Percentiles rank a stretch among this genome's conserved stretches.
phyloP scores from a whole-genome alignment of 345 rosid species.

The Citrus trifoliata region DNA sequence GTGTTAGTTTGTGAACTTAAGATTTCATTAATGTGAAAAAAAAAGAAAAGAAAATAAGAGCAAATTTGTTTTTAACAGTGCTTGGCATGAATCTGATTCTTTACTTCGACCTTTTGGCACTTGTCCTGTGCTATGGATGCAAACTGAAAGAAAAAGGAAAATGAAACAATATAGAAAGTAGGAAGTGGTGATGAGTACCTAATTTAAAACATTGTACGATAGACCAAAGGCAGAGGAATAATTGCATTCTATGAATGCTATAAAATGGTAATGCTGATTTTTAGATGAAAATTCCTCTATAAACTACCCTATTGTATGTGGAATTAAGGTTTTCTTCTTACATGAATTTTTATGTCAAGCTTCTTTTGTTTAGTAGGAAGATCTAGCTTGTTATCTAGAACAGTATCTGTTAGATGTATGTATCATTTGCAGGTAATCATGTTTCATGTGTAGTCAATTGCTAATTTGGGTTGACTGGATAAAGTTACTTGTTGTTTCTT shows the following conservation, averaged over 20 bases:
- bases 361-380: background rate
- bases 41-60: background rate
- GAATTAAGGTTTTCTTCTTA: background rate
- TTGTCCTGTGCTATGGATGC: background rate
- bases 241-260: background rate
- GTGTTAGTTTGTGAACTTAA: background rate
- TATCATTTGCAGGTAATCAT: background rate
- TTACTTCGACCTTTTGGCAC: constrained; percentile 1
- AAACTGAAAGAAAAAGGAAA: background rate
- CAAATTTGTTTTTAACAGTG: background rate
- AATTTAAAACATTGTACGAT: background rate
- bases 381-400: background rate
- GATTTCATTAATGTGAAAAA: background rate
- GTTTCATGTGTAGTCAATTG: background rate
- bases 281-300: background rate
- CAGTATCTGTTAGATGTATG: background rate
- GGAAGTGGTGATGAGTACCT: background rate
- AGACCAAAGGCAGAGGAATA: background rate
- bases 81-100: constrained; percentile 8
- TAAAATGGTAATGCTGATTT: background rate
- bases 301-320: background rate
- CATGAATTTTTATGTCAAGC: background rate
- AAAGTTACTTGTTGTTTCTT: background rate
- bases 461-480: background rate
- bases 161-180: background rate